Evolutionary conservation across 345 rosid species (phyloP), one percentile per base, ranked within the genome.

Genomic region (Leavenworthia alabamica): DNA sequence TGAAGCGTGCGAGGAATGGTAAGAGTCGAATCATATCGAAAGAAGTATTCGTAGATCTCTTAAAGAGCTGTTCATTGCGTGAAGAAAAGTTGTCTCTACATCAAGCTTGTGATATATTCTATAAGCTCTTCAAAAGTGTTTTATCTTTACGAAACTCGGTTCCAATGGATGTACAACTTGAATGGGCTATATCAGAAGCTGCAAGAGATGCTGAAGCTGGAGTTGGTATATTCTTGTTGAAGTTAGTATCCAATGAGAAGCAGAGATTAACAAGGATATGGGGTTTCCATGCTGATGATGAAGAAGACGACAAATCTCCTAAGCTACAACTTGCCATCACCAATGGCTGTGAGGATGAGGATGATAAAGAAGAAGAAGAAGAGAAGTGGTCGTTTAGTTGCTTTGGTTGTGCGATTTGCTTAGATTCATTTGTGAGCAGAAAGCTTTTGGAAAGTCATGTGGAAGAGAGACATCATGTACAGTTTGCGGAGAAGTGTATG

Each of bases 1-100:
- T 94, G 36, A 94, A 90, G 82, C 92, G 96, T 68, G 99, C 99
- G 29, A 84, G 99, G 77, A 88, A 90, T 62, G 99, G 99, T 27
- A 90, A 86, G 84, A 94, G 96, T 67, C 86, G 95, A 74, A 94
- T 94, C 42, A 76, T 94, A 76, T 85, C 97, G 2, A 94, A 88
- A 66, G 99, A 94, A 70, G 89, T 94, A 14, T 94, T 94, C 78
- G 26, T 80, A 62, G 89, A 84, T 67, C 84, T 94, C 52, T 62
- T 90, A 64, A 78, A 74, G 37, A 75, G 77, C 5, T 94, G 96
- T 62, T 49, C 69, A 53, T 84, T 86, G 1, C 77, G 76, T 28
- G 72, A 81, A 78, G 84, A 84, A 53, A 94, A 88, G 43, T 47
- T 86, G 77, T 78, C 75, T 62, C 74, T 94, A 47, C 96, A 94